Conservation (phyloP, 2,329 filamentous ascomycete genomes). For the Pseudogymnoascus pannorum region DNA sequence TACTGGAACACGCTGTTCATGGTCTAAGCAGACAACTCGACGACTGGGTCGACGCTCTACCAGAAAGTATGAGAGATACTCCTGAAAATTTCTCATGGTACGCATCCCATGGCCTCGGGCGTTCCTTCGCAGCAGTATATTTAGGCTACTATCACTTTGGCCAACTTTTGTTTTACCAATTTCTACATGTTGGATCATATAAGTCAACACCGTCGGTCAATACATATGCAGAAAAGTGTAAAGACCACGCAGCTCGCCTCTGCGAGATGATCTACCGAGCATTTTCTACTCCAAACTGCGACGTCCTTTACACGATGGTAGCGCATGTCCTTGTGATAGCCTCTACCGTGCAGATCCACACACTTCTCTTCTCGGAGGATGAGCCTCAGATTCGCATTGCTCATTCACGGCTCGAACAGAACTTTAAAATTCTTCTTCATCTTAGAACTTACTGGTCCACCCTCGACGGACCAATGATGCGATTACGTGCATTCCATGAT, state of each 20-base stretch:
- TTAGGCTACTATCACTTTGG: slow-evolving; percentile 41
- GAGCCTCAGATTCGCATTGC: slow-evolving; percentile 32
- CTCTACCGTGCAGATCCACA: slow-evolving; percentile 42
- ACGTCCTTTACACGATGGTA: slow-evolving; percentile 37
- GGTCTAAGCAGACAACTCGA: slow-evolving; percentile 30
- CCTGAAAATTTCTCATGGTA: slow-evolving; percentile 33
- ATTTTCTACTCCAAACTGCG: slow-evolving; percentile 31
- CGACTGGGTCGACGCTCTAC: slow-evolving; percentile 31
- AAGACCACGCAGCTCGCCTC: slow-evolving; percentile 33
- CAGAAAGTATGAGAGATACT: slow-evolving; percentile 32
- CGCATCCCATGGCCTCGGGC: slow-evolving; percentile 33
- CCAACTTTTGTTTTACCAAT: slow-evolving; percentile 41
- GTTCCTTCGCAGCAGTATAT: slow-evolving; percentile 39
- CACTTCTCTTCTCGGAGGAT: slow-evolving; percentile 34
- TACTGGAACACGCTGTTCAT: slow-evolving; percentile 22
- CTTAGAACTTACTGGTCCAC: slow-evolving; percentile 37
- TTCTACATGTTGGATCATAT: slow-evolving; percentile 30
- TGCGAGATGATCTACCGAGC: slow-evolving; percentile 36
- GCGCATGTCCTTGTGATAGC: slow-evolving; percentile 41
- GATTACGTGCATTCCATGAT: slow-evolving; percentile 36
- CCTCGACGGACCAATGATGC: slow-evolving; percentile 32
- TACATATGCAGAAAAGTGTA: slow-evolving; percentile 34
- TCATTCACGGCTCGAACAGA: slow-evolving; percentile 33
- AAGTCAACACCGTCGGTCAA: slow-evolving; percentile 11
- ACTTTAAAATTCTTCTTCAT: slow-evolving; percentile 39